These are phyloP conservation scores for Balamuthia mandrillaris DNA, from an alignment of 208 protist species.

Conservation along the genomic window DNA sequence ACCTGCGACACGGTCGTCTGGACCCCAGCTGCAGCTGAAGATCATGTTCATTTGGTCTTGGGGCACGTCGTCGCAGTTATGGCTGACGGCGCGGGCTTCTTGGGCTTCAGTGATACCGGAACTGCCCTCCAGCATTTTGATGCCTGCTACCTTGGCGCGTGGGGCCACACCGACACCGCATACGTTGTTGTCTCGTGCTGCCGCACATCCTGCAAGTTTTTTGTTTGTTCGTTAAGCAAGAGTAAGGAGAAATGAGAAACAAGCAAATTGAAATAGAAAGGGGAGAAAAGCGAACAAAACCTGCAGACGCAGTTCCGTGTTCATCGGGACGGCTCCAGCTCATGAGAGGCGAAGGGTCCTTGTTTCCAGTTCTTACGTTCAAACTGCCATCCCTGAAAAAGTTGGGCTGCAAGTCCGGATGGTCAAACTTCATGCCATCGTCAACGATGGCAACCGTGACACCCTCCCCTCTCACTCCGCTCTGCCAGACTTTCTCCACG, in stretches of 20 bases:
- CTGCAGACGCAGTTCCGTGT: neutral
- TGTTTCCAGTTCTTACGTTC: neutral
- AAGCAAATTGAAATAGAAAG: too few species aligned
- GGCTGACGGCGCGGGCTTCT: too few species aligned
- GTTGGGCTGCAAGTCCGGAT: neutral
- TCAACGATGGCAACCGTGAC: neutral
- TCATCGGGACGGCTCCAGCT: neutral
- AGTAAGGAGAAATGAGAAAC: too few species aligned
- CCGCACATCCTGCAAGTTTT: neutral
- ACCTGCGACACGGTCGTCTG: too few species aligned
- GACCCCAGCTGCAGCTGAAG: too few species aligned
- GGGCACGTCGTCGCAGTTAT: too few species aligned
- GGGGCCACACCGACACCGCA: neutral
- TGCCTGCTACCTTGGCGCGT: neutral
- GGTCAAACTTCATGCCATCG: neutral
- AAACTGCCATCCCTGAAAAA: neutral
- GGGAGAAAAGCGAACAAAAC: too few species aligned
- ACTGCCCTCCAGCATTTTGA: slow-evolving; percentile 18
- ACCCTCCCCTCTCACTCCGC: neutral
- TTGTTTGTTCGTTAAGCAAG: too few species aligned
- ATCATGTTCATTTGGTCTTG: too few species aligned
- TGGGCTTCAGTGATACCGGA: too few species aligned
- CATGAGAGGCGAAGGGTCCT: neutral
- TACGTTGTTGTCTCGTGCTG: neutral
- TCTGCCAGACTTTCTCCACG: neutral